Evolutionary conservation across 352 stramenopile species (phyloP).

Genomic region (Elongisporangium prolatum): DNA sequence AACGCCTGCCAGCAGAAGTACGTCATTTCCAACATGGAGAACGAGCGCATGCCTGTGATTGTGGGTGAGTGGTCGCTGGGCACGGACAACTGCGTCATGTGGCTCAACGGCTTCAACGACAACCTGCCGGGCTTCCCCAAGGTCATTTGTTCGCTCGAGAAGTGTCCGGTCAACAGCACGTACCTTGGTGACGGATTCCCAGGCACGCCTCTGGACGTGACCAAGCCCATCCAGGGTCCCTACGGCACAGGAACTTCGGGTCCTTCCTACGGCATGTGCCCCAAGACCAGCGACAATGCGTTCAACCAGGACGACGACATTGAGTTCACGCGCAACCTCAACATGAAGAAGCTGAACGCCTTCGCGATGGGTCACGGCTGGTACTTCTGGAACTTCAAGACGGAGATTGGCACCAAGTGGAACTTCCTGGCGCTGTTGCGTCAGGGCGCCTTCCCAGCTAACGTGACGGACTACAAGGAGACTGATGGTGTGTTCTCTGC

Average conservation of each 20-base stretch:
- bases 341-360: conserved; percentile 90
- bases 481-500: conserved; percentile 63
- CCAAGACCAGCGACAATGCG: conserved; percentile 78
- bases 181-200: conserved; percentile 89
- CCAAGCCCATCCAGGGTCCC: conserved; percentile 82
- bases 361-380: conserved; percentile 91
- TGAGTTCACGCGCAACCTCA: conserved; percentile 74
- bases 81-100: conserved; percentile 83
- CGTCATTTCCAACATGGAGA: conserved; percentile 88
- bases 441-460: conserved; percentile 64
- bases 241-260: conserved; percentile 80
- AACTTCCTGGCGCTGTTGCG: conserved; percentile 78
- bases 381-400: conserved; percentile 96
- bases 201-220: conserved; percentile 83
- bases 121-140: conserved; percentile 92
- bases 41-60: conserved; percentile 90
- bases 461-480: conserved; percentile 53
- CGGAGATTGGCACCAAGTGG: conserved; percentile 89
- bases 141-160: conserved; percentile 84
- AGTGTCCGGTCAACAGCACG: conserved; percentile 75
- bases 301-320: conserved; percentile 82
- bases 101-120: conserved; percentile 84
- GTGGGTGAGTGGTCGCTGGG: conserved; percentile 94
- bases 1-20: conserved; percentile 90
- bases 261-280: conserved; percentile 86